A percentile compares a stretch with the other conserved stretches of the same genome.
phyloP scores from a whole-genome alignment of 2,329 filamentous ascomycete species.

The Fusarium pseudograminearum region DNA sequence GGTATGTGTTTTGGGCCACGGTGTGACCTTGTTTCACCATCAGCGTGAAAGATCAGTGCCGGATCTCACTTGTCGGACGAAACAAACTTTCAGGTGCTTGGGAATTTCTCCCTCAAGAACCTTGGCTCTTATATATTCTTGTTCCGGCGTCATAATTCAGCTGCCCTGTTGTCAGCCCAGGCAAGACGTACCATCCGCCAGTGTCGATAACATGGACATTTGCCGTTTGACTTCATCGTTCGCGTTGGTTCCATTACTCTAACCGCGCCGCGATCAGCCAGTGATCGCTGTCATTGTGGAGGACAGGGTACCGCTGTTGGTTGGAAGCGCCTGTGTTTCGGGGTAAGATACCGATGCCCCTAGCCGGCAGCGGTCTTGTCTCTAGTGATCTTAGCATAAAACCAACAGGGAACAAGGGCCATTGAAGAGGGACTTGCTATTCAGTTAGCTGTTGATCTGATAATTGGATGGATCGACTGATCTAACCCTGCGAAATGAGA shows the following conservation, averaged over 20 bases:
- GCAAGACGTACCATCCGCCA: conserved; percentile 25
- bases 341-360: conserved; percentile 40
- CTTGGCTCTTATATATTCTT: conserved; percentile 10
- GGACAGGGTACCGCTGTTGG: conserved; percentile 37
- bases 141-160: conserved; percentile 3
- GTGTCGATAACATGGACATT: conserved; percentile 17
- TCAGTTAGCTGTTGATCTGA: conserved; percentile 6
- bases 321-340: conserved; percentile 45
- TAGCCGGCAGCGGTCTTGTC: conserved; percentile 41
- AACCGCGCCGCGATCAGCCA: conserved; percentile 36
- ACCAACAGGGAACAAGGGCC: conserved; percentile 43
- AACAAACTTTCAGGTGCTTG: background rate
- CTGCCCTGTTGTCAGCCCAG: conserved; percentile 20
- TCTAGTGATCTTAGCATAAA: conserved; percentile 40
- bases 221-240: conserved; percentile 26
- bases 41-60: background rate
- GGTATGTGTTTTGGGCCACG: conserved; percentile 34
- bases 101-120: background rate
- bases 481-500: background rate
- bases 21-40: conserved; percentile 19
- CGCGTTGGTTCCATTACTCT: conserved; percentile 33
- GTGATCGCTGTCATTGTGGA: conserved; percentile 36
- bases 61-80: conserved; percentile 4
- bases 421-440: conserved; percentile 15
- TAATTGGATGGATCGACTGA: conserved; percentile 5